Base-by-base conservation (phyloP, 108 stramenopile genomes). In the Aureococcus anophagefferens region DNA sequence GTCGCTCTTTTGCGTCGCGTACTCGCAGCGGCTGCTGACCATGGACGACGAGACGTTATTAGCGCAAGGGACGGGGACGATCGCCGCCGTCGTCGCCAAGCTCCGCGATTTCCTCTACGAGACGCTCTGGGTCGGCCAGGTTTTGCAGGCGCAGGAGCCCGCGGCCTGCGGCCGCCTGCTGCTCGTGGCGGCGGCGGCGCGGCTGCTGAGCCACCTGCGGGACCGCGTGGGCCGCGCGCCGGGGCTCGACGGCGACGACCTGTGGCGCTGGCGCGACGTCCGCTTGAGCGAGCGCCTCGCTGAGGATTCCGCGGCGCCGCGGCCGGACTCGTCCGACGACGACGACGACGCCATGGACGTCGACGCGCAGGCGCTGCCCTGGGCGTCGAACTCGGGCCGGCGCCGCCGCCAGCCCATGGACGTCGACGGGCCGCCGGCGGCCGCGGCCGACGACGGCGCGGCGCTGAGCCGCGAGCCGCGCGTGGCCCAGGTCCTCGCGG, bases 1-100 rank as follows among this genome's bases (percentile, higher is more conserved):
- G 33, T 3, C 25, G 1, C 17, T 69, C 33, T 93, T 93, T 76
- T 88, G 88, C 72, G 90, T 89, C 74, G 35, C 86, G 13, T 90
- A 89, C 74, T 69, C 88, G 5, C 89, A 91, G 72, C 77, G 83
- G 36, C 75, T 91, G 37, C 71, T 90, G 40, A 88, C 90, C 30
- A 66, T 89, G 21, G 81, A 86, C 72, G 90, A 93, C 73, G 85
- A 86, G 45, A 86, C 89, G 62, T 91, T 93, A 73, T 46, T 93
- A 21, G 65, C 74, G 17, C 73, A 72, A n/a, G n/a, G n/a, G n/a
- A n/a, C n/a, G n/a, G n/a, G n/a, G n/a, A n/a, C n/a, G n/a, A n/a
- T n/a, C n/a, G 59, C 81, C 82, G 68, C 76, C 75, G 15, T 67
- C 36, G 40, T 31, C 13, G 45, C 29, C 28, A 33, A n/a, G 28